phyloP scores from a whole-genome alignment of 2,329 filamentous ascomycete species.

The Pleomassaria siparia region DNA sequence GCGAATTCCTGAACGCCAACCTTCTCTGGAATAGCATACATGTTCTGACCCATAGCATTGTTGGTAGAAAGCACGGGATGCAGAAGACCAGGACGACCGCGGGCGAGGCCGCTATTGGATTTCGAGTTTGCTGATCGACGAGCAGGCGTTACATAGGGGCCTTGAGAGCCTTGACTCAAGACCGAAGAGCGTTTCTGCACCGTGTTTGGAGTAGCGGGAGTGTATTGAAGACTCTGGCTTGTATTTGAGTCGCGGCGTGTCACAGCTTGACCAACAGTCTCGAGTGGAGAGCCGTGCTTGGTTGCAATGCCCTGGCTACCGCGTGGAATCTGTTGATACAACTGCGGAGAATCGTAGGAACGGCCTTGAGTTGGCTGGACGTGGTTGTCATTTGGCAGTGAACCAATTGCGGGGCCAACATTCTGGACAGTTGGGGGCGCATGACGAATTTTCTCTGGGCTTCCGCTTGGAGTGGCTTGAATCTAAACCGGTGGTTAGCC shows the following conservation, averaged over 20 bases:
- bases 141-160: not conserved
- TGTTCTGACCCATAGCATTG: not conserved
- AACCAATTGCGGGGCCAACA: not conserved
- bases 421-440: not conserved
- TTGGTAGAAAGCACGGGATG: not conserved
- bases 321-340: not conserved
- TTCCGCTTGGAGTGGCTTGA: not conserved
- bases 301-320: not conserved
- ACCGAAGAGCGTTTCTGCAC: not conserved
- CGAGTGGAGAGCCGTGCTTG: not conserved
- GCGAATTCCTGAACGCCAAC: conserved; percentile 26
- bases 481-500: too few species aligned
- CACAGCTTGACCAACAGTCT: not conserved
- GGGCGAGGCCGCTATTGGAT: not conserved
- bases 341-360: not conserved
- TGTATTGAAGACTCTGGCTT: not conserved
- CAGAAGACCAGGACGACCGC: not conserved
- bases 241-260: not conserved
- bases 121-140: not conserved
- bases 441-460: not conserved
- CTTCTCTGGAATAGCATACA: conserved; percentile 15
- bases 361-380: not conserved
- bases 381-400: not conserved
- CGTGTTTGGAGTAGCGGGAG: not conserved
- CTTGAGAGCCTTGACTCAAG: not conserved